Percentiles rank a stretch among this genome's conserved stretches.
These are phyloP conservation scores for Staphylotrichum longicolle DNA, from an alignment of 495 filamentous ascomycete species.

Conservation along the genomic window DNA sequence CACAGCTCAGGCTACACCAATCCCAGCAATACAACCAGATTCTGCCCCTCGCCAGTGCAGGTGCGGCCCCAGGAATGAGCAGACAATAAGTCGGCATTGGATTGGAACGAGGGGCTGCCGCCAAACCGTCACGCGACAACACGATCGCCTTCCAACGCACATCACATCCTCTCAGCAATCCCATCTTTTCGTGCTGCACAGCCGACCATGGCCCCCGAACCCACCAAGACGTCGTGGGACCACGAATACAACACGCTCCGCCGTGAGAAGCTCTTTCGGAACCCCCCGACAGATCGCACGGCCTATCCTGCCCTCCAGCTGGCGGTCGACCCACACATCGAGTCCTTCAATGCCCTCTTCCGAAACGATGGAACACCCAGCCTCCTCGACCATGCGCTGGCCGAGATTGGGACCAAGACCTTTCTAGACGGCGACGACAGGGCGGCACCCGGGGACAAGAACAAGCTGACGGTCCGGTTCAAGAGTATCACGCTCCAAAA, in stretches of 20 bases:
- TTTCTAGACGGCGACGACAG: conserved; percentile 75
- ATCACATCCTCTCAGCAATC: background rate
- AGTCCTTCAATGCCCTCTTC: conserved; percentile 95
- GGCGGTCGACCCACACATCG: conserved; percentile 83
- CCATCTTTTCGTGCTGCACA: background rate
- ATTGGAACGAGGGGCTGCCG: conserved; percentile 4
- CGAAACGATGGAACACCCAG: conserved; percentile 57
- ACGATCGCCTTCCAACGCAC: background rate
- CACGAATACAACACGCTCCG: conserved; percentile 76
- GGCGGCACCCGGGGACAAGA: conserved; percentile 55
- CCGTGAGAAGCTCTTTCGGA: conserved; percentile 80
- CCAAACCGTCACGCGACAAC: conserved; percentile 5
- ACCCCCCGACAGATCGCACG: conserved; percentile 80
- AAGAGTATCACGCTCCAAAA: conserved; percentile 77
- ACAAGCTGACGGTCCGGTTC: conserved; percentile 69
- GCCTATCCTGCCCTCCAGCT: conserved; percentile 83
- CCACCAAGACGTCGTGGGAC: conserved; percentile 67
- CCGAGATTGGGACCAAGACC: conserved; percentile 85
- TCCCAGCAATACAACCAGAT: background rate
- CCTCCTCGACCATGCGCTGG: conserved; percentile 70
- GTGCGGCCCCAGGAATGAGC: conserved; percentile 9
- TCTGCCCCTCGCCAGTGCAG: background rate
- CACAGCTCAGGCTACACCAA: background rate
- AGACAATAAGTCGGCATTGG: background rate
- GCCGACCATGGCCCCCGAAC: conserved; percentile 55